Base-by-base conservation (phyloP, 2,329 filamentous ascomycete species). In the Diaporthe australafricana region DNA sequence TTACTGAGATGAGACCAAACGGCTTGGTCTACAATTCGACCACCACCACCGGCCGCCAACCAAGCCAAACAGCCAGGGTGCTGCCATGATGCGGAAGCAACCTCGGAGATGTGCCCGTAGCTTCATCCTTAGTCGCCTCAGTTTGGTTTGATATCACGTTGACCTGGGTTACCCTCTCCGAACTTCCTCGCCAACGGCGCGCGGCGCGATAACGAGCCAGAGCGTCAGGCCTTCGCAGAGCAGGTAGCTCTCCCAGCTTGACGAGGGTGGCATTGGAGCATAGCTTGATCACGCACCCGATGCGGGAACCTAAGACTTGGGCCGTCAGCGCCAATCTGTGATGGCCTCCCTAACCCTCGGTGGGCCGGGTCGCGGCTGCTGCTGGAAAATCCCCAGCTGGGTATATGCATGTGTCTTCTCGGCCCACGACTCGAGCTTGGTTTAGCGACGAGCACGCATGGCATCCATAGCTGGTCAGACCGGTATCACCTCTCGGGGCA, bases 1-100 rank as follows among this genome's bases (percentile, higher is more conserved):
- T 69, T 50, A 69, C 45, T 60, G 42, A 60, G 67, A 69, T 69
- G 67, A 69, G 67, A 69, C 45, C 35, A 67, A 67, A 53, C 50
- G 50, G 60, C 32, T 50, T 50, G 47, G 45, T 50, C 60, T 65
- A n/a, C 45, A 65, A 25, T 25, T 65, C 45, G 45, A 65, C 30
- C 32, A 65, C 60, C 60, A 63, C 57, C 60, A 65, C 45, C 60
- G 60, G 60, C 42, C 60, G 35, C 45, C 60, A 48, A 45, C 42
- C 30, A 47, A 30, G 42, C 38, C n/a, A n/a, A n/a, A n/a, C n/a
- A n/a, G n/a, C n/a, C 45, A 45, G 45, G 60, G 45, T 50, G 45
- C 35, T 65, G 42, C 30, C 45, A 14, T 42, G 45, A 14, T 45
- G 42, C 22, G 30, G 5, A 65, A 38, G 42, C 60, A 65, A 38